Evolutionary conservation across 2,329 filamentous ascomycete genomes (phyloP).

Genomic region (Exophiala aquamarina): DNA sequence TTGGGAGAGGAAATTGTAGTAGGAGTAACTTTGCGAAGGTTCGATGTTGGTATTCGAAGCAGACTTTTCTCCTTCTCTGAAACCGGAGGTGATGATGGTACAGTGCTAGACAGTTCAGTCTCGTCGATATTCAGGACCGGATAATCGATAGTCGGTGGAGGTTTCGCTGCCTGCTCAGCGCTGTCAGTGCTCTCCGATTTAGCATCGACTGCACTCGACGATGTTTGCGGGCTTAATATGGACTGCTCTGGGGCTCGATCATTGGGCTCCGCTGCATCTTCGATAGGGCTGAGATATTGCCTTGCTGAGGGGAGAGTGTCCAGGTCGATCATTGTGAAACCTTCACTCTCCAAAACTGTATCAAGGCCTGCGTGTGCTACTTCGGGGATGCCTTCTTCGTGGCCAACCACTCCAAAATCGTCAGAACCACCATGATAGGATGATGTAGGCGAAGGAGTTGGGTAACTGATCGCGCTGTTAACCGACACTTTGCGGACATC

Average conservation of each 20-base stretch:
- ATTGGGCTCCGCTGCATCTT: background rate
- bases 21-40: constrained; percentile 25
- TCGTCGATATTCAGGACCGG: constrained; percentile 17
- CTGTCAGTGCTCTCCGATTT: no score
- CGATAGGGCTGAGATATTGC: constrained; percentile 20
- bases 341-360: constrained; percentile 58
- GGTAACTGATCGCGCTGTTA: constrained; percentile 28
- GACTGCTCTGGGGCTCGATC: background rate
- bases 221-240: no score
- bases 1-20: constrained; percentile 26
- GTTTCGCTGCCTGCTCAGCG: no score
- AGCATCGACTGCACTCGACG: no score
- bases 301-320: constrained; percentile 53
- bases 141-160: background rate
- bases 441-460: constrained; percentile 28
- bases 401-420: constrained; percentile 15
- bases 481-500: constrained; percentile 23
- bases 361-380: constrained; percentile 50
- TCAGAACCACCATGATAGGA: constrained; percentile 24
- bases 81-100: constrained; percentile 26
- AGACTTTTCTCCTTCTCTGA: constrained; percentile 8
- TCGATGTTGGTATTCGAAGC: constrained; percentile 14
- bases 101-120: constrained; percentile 26
- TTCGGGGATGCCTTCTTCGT: constrained; percentile 14
- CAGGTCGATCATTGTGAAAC: constrained; percentile 58